Percentiles rank a stretch among this genome's conserved stretches.
These are phyloP conservation scores for Teratosphaeria pseudoeucalypti DNA, from an alignment of 2,329 filamentous ascomycete genomes.

Conservation along the genomic window DNA sequence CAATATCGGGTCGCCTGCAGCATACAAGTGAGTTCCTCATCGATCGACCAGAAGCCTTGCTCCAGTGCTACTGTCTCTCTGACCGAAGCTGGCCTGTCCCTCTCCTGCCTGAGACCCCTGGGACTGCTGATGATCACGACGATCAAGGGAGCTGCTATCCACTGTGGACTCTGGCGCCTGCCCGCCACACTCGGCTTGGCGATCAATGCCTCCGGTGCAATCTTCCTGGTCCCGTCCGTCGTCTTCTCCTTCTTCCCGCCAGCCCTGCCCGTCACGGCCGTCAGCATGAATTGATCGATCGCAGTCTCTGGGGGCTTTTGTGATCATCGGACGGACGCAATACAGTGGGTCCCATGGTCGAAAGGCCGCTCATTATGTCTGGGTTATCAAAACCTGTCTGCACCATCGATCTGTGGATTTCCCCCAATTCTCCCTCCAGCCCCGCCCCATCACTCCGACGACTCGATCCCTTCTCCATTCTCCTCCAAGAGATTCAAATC, in stretches of 20 bases:
- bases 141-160: slow-evolving; percentile 1
- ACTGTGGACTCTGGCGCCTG: slow-evolving; percentile 5
- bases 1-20: slow-evolving; percentile 42
- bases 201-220: slow-evolving; percentile 5
- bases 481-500: too few species aligned
- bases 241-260: slow-evolving; percentile 33
- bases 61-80: slow-evolving; percentile 39
- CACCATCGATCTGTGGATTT: not conserved
- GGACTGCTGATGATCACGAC: slow-evolving; percentile 7
- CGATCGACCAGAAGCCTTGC: too few species aligned
- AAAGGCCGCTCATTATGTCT: not conserved
- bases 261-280: slow-evolving; percentile 29
- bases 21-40: slow-evolving; percentile 33
- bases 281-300: slow-evolving; percentile 12
- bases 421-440: not conserved
- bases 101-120: slow-evolving; percentile 39
- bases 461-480: not conserved
- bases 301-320: slow-evolving; percentile 9
- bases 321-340: not conserved
- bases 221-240: slow-evolving; percentile 12
- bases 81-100: slow-evolving; percentile 40
- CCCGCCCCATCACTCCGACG: not conserved
- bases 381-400: not conserved
- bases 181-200: not conserved
- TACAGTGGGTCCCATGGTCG: not conserved